phyloP scores from a whole-genome alignment of 495 filamentous ascomycete genomes.

The Aspergillus panamensis region DNA sequence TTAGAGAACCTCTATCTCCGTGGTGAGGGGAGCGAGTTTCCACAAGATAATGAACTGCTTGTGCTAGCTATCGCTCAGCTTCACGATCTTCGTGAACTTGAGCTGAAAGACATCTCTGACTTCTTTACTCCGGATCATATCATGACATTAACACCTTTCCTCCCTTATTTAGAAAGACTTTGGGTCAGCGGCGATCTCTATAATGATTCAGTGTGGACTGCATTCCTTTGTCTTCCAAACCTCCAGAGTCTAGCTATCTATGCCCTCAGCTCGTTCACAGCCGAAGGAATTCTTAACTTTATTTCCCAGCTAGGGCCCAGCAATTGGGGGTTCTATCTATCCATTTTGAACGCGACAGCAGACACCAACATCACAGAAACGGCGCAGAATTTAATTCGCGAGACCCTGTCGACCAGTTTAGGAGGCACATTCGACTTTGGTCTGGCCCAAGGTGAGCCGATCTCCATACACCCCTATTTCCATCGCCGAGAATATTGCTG shows the following conservation, averaged over 20 bases:
- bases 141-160: conserved; percentile 42
- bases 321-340: conserved; percentile 35
- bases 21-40: conserved; percentile 48
- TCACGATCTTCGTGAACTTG: conserved; percentile 46
- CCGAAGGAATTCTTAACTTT: conserved; percentile 44
- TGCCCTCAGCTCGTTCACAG: conserved; percentile 46
- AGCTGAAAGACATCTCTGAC: conserved; percentile 52
- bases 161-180: conserved; percentile 53
- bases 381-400: conserved; percentile 34
- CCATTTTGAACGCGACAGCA: conserved; percentile 34
- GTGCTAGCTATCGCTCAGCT: conserved; percentile 47
- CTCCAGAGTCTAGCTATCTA: conserved; percentile 47
- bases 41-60: conserved; percentile 47
- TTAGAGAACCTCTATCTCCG: conserved; percentile 46
- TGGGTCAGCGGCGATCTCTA: conserved; percentile 53
- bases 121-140: conserved; percentile 52
- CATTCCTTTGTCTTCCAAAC: conserved; percentile 34
- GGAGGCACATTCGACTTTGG: conserved; percentile 45
- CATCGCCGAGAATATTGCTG: conserved; percentile 6
- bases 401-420: conserved; percentile 32
- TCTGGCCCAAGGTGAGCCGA: conserved; percentile 26
- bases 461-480: background rate
- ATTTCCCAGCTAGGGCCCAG: conserved; percentile 38
- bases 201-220: conserved; percentile 48
- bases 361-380: conserved; percentile 32